Conservation (phyloP, 2,329 filamentous ascomycete species). For the Parastagonospora avenae region DNA sequence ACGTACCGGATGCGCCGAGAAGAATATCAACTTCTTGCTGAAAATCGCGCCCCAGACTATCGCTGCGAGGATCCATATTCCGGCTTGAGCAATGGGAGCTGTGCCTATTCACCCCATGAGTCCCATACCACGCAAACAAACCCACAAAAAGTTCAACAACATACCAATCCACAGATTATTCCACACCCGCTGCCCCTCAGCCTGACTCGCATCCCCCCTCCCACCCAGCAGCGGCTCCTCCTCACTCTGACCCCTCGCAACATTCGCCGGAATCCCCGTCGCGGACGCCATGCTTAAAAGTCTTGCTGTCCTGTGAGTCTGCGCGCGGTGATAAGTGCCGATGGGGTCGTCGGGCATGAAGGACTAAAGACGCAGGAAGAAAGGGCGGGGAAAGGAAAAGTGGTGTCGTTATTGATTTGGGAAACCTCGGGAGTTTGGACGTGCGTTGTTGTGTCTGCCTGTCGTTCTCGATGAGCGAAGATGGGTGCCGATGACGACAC, state of each 20-base stretch:
- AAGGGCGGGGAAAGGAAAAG: too few species aligned
- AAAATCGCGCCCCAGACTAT: conserved; percentile 82
- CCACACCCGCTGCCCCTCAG: conserved; percentile 65
- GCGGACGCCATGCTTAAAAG: conserved; percentile 66
- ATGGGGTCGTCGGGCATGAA: neutral
- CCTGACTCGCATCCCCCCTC: conserved; percentile 75
- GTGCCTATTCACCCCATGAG: conserved; percentile 64
- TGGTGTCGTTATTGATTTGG: too few species aligned
- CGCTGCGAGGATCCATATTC: conserved; percentile 73
- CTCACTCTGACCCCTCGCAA: conserved; percentile 53
- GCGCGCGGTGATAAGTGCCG: neutral
- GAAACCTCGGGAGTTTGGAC: too few species aligned
- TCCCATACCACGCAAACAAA: neutral
- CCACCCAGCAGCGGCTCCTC: conserved; percentile 73
- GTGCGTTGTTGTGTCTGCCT: too few species aligned
- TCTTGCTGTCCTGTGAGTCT: neutral
- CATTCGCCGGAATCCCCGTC: conserved; percentile 63
- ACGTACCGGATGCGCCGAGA: conserved; percentile 84
- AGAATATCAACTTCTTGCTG: conserved; percentile 73
- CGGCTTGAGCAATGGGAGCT: conserved; percentile 78
- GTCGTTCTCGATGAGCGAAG: too few species aligned
- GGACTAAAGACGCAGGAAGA: too few species aligned
- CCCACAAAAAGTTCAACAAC: conserved; percentile 22
- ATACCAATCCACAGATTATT: conserved; percentile 77
- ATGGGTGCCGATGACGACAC: too few species aligned